phyloP scores from a whole-genome alignment of 768 basidiomycete species.

The Trametes gibbosa region DNA sequence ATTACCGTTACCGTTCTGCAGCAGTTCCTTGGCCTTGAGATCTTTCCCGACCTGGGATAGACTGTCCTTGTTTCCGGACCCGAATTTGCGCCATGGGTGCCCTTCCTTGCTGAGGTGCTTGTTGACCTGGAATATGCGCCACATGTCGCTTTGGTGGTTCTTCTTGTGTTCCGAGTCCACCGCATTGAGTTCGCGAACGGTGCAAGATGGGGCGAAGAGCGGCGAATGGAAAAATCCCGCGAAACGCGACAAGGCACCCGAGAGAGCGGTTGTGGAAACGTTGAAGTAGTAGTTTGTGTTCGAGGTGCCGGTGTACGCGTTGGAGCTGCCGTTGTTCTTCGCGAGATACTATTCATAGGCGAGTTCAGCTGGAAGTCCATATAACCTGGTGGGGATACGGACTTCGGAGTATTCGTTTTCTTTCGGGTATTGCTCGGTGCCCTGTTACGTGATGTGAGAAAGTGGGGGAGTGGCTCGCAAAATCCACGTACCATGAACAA shows the following conservation, averaged over 20 bases:
- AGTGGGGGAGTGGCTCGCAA: not conserved
- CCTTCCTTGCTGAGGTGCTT: constrained; percentile 78
- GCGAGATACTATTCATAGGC: constrained; percentile 55
- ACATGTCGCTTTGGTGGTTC: constrained; percentile 86
- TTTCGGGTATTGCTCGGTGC: constrained; percentile 77
- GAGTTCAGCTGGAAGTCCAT: too few relatives aligned
- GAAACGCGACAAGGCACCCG: constrained; percentile 73
- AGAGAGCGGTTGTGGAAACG: constrained; percentile 60
- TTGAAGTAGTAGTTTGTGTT: constrained; percentile 90
- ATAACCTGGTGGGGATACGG: constrained; percentile 7
- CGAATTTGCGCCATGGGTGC: constrained; percentile 91
- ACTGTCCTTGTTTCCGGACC: constrained; percentile 79
- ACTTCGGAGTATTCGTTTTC: constrained; percentile 96
- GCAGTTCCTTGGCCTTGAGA: constrained; percentile 48
- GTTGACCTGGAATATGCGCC: constrained; percentile 94
- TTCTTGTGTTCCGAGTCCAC: constrained; percentile 98
- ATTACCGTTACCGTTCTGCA: constrained; percentile 26
- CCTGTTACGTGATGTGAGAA: constrained; percentile 39
- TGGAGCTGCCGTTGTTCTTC: constrained; percentile 83
- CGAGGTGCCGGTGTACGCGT: constrained; percentile 89
- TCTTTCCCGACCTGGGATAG: constrained; percentile 60
- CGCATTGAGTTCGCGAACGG: constrained; percentile 87
- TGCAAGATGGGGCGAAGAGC: constrained; percentile 82
- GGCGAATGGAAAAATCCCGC: constrained; percentile 92
- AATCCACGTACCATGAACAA: constrained; percentile 79